These are phyloP conservation scores for Beauveria sp. DNA, from an alignment of 2,329 filamentous ascomycete species.

Conservation along the genomic window DNA sequence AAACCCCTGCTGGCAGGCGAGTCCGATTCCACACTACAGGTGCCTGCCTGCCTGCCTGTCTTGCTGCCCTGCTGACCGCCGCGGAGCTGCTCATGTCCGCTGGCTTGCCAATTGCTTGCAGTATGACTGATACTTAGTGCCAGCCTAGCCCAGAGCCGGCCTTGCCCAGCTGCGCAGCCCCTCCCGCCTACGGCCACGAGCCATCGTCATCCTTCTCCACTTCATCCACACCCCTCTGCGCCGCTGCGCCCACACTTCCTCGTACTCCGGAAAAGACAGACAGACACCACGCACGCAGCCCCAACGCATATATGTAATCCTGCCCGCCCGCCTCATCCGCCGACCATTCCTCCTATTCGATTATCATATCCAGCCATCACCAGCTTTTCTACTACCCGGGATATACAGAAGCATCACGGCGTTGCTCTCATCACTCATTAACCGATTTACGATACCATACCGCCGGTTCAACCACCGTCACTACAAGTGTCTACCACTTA, in stretches of 20 bases:
- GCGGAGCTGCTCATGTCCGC: not conserved
- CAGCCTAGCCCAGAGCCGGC: not conserved
- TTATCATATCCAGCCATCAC: not conserved
- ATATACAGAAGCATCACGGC: not conserved
- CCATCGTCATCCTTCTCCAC: slow-evolving; percentile 11
- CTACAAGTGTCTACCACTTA: not conserved
- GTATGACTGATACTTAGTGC: not conserved
- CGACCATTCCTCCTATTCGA: not conserved
- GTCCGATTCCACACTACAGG: not conserved
- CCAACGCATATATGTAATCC: slow-evolving; percentile 10
- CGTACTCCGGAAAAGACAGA: not conserved
- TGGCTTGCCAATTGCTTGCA: not conserved
- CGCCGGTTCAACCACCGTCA: not conserved
- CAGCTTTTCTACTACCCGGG: not conserved
- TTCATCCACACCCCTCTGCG: not conserved
- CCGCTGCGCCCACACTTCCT: not conserved
- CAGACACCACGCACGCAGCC: not conserved
- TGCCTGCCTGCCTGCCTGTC: too few species aligned
- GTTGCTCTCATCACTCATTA: not conserved
- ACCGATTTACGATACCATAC: not conserved
- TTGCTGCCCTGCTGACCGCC: slow-evolving; percentile 3
- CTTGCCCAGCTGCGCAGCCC: not conserved
- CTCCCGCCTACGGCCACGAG: not conserved
- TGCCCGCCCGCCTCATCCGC: slow-evolving; percentile 7
- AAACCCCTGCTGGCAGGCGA: not conserved